Evolutionary conservation across 2,329 filamentous ascomycete genomes (phyloP).

Genomic region (Ascochyta pisi): DNA sequence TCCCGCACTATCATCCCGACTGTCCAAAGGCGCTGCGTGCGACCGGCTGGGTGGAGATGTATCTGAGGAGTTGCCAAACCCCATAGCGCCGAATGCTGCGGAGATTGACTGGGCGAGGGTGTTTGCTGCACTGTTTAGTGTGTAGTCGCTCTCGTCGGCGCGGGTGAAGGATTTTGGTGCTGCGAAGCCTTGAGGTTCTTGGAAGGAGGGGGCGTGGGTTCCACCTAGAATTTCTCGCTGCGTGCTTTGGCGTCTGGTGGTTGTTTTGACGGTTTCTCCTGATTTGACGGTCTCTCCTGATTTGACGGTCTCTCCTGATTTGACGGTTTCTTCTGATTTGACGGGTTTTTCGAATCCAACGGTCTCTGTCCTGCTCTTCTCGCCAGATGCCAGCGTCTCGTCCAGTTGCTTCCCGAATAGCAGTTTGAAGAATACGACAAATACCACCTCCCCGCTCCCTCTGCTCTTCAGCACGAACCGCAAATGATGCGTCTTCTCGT

Average conservation of each 20-base stretch:
- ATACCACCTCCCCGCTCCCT: conserved; percentile 50
- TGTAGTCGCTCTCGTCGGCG: background rate
- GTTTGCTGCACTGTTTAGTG: background rate
- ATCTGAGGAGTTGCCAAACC: conserved; percentile 37
- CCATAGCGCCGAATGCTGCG: conserved; percentile 36
- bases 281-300: background rate
- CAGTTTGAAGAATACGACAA: conserved; percentile 56
- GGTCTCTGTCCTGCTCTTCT: background rate
- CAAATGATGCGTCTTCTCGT: conserved; percentile 56
- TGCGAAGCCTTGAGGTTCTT: conserved; percentile 7
- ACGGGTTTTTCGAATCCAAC: background rate
- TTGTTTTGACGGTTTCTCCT: no score
- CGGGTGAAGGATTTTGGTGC: conserved; percentile 9
- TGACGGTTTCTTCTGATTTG: background rate
- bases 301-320: background rate
- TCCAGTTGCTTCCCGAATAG: conserved; percentile 54
- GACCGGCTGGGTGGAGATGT: background rate
- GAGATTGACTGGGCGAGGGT: conserved; percentile 37
- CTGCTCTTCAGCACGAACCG: conserved; percentile 56
- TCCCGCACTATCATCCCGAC: no score
- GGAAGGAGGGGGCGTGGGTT: conserved; percentile 5
- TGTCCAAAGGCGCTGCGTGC: background rate
- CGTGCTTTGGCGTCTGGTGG: background rate
- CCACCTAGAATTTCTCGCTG: conserved; percentile 12
- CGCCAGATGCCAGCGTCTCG: conserved; percentile 35